Percentiles rank a stretch among this genome's conserved stretches.
phyloP scores from a whole-genome alignment of 2,329 filamentous ascomycete genomes.

The Zelopaecilomyces penicillatus region DNA sequence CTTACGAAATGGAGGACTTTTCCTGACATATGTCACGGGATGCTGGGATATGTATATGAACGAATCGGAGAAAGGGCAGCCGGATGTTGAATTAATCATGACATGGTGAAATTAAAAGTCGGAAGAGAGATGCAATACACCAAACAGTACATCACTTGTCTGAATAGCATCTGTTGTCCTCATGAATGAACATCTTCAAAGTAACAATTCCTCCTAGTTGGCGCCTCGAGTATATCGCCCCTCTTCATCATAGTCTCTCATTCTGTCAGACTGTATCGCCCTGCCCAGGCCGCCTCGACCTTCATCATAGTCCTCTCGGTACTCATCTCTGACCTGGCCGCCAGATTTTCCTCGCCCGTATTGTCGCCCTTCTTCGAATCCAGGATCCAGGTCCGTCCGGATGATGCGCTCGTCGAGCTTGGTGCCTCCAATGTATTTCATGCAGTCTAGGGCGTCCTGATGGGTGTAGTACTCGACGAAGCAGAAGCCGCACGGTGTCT shows the following conservation, averaged over 20 bases:
- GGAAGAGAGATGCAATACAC: no score
- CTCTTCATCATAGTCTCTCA: conserved; percentile 34
- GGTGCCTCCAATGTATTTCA: conserved; percentile 97
- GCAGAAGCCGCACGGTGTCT: conserved; percentile 98
- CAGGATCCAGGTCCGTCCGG: conserved; percentile 87
- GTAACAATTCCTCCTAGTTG: no score
- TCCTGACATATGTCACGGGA: no score
- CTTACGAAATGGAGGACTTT: no score
- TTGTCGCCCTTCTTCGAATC: conserved; percentile 91
- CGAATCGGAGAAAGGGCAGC: no score
- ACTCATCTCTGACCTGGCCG: conserved; percentile 95
- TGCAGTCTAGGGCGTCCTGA: conserved; percentile 90
- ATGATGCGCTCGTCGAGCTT: conserved; percentile 98
- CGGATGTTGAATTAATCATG: no score
- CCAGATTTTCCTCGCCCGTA: conserved; percentile 94
- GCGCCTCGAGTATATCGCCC: conserved; percentile 13
- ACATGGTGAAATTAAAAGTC: no score
- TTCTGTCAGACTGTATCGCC: conserved; percentile 52
- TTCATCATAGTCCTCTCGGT: conserved; percentile 93
- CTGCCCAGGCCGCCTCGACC: conserved; percentile 84
- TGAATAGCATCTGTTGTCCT: no score
- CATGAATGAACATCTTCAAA: no score
- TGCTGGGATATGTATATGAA: no score
- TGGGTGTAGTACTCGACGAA: conserved; percentile 99
- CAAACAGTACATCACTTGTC: no score